A percentile compares a stretch with the other conserved stretches of the same genome.
Conservation (phyloP, 768 basidiomycete genomes). For the Tephrocybe sp. region DNA sequence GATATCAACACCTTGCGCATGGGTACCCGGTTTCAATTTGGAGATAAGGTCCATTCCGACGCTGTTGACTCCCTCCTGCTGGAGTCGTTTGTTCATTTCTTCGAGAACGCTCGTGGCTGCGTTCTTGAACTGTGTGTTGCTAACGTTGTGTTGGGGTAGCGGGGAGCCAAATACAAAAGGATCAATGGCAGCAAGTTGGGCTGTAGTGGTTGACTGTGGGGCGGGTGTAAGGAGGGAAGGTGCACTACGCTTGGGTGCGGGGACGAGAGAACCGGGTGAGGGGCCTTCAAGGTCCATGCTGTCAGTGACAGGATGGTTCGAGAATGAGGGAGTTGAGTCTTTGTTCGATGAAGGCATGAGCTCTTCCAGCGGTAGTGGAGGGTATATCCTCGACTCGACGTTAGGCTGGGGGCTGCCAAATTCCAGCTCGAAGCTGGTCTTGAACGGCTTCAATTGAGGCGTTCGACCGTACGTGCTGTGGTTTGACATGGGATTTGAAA, state of each 20-base stretch:
- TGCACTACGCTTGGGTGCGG: constrained; percentile 2
- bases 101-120: constrained; percentile 73
- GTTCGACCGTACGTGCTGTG: constrained; percentile 36
- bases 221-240: constrained; percentile 8
- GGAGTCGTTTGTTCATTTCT: constrained; percentile 79
- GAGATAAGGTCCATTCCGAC: constrained; percentile 47
- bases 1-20: constrained; percentile 14
- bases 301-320: background rate
- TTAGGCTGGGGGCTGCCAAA: constrained; percentile 49
- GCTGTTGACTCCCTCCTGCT: constrained; percentile 51
- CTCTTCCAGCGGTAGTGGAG: constrained; percentile 34
- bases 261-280: constrained; percentile 34
- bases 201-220: constrained; percentile 20
- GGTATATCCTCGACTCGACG: constrained; percentile 33
- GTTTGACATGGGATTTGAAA: constrained; percentile 33
- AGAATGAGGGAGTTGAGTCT: constrained; percentile 20
- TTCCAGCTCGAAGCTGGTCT: constrained; percentile 67
- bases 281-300: constrained; percentile 23
- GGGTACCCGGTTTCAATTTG: constrained; percentile 34
- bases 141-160: constrained; percentile 57
- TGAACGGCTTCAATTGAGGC: constrained; percentile 65
- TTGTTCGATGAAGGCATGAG: constrained; percentile 17
- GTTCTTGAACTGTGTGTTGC: constrained; percentile 64
- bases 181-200: constrained; percentile 22
- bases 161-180: constrained; percentile 83